Base-by-base conservation (phyloP, 441 rosid genomes). In the Corymbia calophylla region DNA sequence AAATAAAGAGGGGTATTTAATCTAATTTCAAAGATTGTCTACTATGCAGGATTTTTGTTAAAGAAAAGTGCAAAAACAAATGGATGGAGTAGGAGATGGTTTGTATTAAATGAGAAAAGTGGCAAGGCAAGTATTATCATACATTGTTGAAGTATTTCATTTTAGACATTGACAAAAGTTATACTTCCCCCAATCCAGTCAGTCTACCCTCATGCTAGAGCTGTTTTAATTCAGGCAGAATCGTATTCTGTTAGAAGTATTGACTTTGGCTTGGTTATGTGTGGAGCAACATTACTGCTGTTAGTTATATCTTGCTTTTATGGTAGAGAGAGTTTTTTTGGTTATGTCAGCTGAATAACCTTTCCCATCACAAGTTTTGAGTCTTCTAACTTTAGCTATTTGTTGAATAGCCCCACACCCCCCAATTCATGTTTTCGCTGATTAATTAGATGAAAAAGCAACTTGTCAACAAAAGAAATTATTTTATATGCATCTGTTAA, bases 21-120 rank as follows among this genome's bases (percentile, higher is more conserved):
- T 8, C 54, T 53, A 86, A 55, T 25, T 17, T 29, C 58, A 55
- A 25, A 44, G 70, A 53, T 68, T 64, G 55, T 44, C 48, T 53
- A 88, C 55, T 55, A 86, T 94, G 88, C 92, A 96, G 98, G 97
- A 86, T 95, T 93, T 91, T 90, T 96, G 82, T 91, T 97, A 94
- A 98, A 97, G 94, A 98, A 95, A 93, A 98, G 99, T 93, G 98
- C 93, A 89, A 98, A 97, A 93, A 94, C 97, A 87, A 96, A 94
- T 92, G 99, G 97, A 68, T 98, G 99, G 99, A 96, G 98, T 91
- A 94, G 93, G 92, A 95, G 98, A 87, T 98, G 99, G 99, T 98
- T 98, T 95, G 99, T 98, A 73, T 92, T 98, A 91, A 98, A 97
- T 94, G 99, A 96, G 93, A 98, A 96, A 94, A 96, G 93, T 85